Evolutionary conservation across 768 basidiomycete species (phyloP).

Genomic region (Suillus placidus): DNA sequence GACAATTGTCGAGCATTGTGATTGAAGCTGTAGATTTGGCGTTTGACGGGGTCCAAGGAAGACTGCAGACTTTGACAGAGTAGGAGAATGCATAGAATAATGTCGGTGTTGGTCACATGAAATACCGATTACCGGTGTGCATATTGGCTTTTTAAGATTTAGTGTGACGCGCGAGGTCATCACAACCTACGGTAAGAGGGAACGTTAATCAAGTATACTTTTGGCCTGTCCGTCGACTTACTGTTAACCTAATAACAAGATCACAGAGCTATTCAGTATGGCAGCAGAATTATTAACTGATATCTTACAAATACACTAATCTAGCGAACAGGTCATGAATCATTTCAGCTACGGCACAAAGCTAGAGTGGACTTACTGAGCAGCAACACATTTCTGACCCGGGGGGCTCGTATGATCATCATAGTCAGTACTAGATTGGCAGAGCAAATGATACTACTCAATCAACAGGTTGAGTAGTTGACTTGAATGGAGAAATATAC

Average conservation of each 20-base stretch:
- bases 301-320: conserved; percentile 3
- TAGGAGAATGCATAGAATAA: neutral
- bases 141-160: neutral
- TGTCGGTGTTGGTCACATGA: neutral
- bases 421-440: conserved; percentile 47
- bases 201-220: neutral
- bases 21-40: neutral
- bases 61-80: neutral
- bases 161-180: conserved; percentile 9
- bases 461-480: neutral
- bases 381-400: conserved; percentile 49
- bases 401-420: conserved; percentile 49
- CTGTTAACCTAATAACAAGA: conserved; percentile 8
- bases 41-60: neutral
- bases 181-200: neutral
- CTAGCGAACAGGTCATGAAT: neutral
- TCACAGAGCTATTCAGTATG: conserved; percentile 43
- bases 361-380: conserved; percentile 41
- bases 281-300: conserved; percentile 25
- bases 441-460: conserved; percentile 45
- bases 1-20: neutral
- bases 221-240: neutral
- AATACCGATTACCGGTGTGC: no score
- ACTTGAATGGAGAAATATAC: neutral
- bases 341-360: neutral